Evolutionary conservation across 441 rosid species (phyloP).

Genomic region (Syzygium syzygioides): DNA sequence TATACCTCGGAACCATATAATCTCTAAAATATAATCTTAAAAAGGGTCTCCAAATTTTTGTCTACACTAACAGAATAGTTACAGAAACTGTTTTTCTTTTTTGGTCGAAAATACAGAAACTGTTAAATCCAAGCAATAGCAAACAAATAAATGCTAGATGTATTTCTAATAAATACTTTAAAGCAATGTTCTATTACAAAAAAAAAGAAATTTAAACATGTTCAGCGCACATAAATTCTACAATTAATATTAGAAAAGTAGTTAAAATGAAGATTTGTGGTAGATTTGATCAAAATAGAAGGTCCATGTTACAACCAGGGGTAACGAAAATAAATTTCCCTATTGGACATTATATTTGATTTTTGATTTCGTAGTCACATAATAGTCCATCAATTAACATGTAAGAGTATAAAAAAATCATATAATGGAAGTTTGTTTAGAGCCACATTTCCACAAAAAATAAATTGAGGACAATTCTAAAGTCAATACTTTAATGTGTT

Average conservation of each 20-base stretch:
- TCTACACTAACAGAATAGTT: fast-evolving
- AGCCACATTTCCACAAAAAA: not conserved
- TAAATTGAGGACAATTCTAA: not conserved
- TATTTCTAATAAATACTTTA: fast-evolving
- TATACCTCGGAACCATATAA: too few relatives aligned
- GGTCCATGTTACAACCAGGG: not conserved
- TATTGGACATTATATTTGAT: not conserved
- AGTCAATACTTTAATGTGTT: too few relatives aligned
- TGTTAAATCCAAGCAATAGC: not conserved
- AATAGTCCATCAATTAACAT: not conserved
- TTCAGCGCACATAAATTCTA: not conserved
- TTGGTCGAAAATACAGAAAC: too few relatives aligned
- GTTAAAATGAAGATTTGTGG: not conserved
- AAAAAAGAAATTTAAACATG: not conserved
- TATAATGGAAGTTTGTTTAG: not conserved
- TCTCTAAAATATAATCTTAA: too few relatives aligned
- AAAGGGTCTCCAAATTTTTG: too few relatives aligned
- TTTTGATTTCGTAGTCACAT: not conserved
- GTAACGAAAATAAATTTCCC: fast-evolving
- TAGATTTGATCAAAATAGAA: fast-evolving
- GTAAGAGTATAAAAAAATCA: fast-evolving
- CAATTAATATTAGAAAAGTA: fast-evolving
- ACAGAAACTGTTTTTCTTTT: too few relatives aligned
- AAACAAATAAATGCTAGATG: not conserved
- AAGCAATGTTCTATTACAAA: too few relatives aligned